Percentiles rank a stretch among this genome's conserved stretches.
Evolutionary conservation across 2,329 filamentous ascomycete genomes (phyloP).

Genomic region (Lachnellula suecica): DNA sequence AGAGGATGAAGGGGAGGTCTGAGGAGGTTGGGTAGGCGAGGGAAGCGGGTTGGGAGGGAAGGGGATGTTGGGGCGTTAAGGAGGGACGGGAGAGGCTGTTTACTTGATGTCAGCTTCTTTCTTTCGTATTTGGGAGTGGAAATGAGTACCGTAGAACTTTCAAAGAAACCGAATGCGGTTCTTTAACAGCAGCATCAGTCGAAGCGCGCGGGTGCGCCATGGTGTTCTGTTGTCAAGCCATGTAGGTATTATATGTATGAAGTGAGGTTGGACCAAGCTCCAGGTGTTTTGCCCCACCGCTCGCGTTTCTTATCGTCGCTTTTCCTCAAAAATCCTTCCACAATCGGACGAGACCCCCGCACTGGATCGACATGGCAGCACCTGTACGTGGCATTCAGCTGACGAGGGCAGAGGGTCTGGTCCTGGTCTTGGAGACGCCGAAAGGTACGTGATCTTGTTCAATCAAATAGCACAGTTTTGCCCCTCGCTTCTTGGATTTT

Average conservation of each 20-base stretch:
- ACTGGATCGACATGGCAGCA: neutral
- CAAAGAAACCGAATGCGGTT: constrained; percentile 75
- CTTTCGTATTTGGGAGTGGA: neutral
- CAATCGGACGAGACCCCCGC: neutral
- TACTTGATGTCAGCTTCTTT: constrained; percentile 47
- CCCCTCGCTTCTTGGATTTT: too few relatives aligned
- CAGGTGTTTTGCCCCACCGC: neutral
- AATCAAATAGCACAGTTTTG: neutral
- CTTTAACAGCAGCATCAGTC: constrained; percentile 50
- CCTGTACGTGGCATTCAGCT: constrained; percentile 30
- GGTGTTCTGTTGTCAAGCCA: constrained; percentile 19
- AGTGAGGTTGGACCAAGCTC: constrained; percentile 1
- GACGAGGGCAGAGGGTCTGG: constrained; percentile 40
- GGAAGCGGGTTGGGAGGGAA: constrained; percentile 62
- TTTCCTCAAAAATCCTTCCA: neutral
- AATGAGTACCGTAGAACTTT: constrained; percentile 65
- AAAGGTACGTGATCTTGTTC: constrained; percentile 42
- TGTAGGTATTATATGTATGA: constrained; percentile 1
- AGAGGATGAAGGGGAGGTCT: constrained; percentile 50
- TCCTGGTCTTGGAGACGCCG: constrained; percentile 46
- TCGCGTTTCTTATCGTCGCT: neutral
- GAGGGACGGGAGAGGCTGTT: constrained; percentile 57
- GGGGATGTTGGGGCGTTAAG: constrained; percentile 38
- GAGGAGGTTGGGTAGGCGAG: constrained; percentile 65
- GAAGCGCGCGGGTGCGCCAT: constrained; percentile 34